Conservation (phyloP, 495 filamentous ascomycete species). For the Penicillium turbatum region DNA sequence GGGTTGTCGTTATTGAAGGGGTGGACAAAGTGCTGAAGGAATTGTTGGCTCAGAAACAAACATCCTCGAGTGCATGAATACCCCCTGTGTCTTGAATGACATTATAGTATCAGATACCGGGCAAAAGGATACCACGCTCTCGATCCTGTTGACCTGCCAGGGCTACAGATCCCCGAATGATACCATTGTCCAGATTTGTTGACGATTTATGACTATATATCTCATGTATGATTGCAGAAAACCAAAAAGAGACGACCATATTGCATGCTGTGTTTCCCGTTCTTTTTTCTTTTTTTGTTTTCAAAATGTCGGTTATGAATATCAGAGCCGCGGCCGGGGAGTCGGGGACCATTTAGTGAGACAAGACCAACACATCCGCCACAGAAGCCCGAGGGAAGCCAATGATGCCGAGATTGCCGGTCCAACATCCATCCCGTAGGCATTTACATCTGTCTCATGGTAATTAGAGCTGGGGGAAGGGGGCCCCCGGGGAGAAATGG, state of each 20-base stretch:
- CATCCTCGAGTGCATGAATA: constrained; percentile 9
- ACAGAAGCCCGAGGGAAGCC: background rate
- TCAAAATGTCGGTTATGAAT: background rate
- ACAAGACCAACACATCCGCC: background rate
- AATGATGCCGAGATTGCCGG: background rate
- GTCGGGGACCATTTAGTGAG: background rate
- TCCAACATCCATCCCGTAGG: background rate
- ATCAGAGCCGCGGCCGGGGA: background rate
- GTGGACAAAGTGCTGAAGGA: constrained; percentile 54
- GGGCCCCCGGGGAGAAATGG: background rate
- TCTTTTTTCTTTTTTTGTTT: no score
- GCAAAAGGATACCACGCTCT: background rate
- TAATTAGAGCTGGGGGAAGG: background rate
- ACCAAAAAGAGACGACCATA: constrained; percentile 1
- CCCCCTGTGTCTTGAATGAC: constrained; percentile 1
- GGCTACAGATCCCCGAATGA: background rate
- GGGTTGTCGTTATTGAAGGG: constrained; percentile 64
- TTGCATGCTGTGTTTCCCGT: background rate
- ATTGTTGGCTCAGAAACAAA: constrained; percentile 32
- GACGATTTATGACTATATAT: constrained; percentile 30
- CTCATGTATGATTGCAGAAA: constrained; percentile 20
- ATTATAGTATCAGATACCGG: background rate
- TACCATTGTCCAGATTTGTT: constrained; percentile 12
- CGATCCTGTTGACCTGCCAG: background rate
- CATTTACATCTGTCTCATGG: background rate